Percentiles rank a stretch among this genome's conserved stretches.
Conservation (phyloP, 805 yeast genomes). For the Saccharomycopsis sp. region DNA sequence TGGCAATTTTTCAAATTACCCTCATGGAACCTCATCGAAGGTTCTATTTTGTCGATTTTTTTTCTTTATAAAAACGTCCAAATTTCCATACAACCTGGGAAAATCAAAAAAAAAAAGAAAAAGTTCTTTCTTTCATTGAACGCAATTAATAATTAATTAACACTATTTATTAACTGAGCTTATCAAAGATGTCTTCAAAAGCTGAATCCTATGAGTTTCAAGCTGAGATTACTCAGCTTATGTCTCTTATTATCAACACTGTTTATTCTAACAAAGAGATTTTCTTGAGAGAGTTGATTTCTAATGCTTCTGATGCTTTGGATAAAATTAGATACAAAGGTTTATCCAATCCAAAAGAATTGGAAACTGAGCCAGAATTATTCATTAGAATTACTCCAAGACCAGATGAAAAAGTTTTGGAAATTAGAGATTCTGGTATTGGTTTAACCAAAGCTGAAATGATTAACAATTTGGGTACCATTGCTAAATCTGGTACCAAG, state of each 20-base stretch:
- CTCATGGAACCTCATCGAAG: constrained; percentile 16
- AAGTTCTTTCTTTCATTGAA: too few relatives aligned
- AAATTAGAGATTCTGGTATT: constrained; percentile 98
- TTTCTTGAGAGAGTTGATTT: constrained; percentile 96
- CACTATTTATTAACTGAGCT: too few relatives aligned
- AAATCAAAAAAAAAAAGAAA: too few relatives aligned
- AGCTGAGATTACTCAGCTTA: constrained; percentile 99
- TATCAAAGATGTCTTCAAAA: constrained; percentile 40
- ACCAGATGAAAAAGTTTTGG: constrained; percentile 90
- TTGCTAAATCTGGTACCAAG: constrained; percentile 99
- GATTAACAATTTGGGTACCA: constrained; percentile 98
- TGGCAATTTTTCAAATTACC: neutral
- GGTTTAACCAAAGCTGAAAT: constrained; percentile 99
- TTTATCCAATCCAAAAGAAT: constrained; percentile 80
- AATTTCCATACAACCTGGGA: neutral
- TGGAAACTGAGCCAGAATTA: constrained; percentile 93
- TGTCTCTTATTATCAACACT: constrained; percentile 99
- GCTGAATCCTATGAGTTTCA: constrained; percentile 92
- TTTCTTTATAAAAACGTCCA: neutral
- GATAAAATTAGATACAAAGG: constrained; percentile 98
- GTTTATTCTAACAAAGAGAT: constrained; percentile 99
- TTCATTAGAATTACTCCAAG: constrained; percentile 96
- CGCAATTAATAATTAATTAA: too few relatives aligned
- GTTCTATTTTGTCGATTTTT: constrained; percentile 1
- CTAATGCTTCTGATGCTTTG: constrained; percentile 98